Percentiles rank a stretch among this genome's conserved stretches.
Conservation (phyloP, 75 land plant genomes). For the Pinus albicaulis region DNA sequence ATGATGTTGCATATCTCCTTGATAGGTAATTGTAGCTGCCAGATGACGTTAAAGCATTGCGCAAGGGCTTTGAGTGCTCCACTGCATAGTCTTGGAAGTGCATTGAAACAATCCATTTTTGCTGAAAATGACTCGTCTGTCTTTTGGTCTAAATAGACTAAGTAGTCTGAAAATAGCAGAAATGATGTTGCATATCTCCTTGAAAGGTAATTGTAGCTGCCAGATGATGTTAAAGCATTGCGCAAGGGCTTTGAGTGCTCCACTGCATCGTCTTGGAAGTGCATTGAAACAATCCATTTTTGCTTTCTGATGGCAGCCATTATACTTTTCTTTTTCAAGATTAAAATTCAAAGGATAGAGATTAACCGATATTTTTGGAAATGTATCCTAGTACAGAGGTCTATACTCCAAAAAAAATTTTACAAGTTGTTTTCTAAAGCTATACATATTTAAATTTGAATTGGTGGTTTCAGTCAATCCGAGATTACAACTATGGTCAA, state of each 20-base stretch:
- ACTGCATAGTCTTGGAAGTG: not conserved
- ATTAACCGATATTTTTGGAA: too few species aligned
- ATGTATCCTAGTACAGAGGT: too few species aligned
- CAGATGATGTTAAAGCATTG: slow-evolving; percentile 7
- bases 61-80: slow-evolving; percentile 3
- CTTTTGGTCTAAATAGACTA: too few species aligned
- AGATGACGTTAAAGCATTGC: slow-evolving; percentile 6
- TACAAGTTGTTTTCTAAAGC: too few species aligned
- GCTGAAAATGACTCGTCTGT: too few species aligned
- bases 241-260: slow-evolving; percentile 5
- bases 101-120: not conserved
- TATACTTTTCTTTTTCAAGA: not conserved
- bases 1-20: too few species aligned
- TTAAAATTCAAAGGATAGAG: not conserved
- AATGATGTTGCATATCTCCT: too few species aligned
- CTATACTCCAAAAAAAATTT: too few species aligned
- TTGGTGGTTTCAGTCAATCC: too few species aligned
- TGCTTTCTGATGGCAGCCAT: not conserved
- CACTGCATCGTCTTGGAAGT: not conserved
- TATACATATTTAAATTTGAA: too few species aligned
- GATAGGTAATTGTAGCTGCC: not conserved
- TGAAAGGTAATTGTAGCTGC: not conserved
- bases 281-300: not conserved
- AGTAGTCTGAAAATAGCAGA: too few species aligned
- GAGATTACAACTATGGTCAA: too few species aligned